These are phyloP conservation scores for Alternaria brassicicola DNA, from an alignment of 2,329 filamentous ascomycete species.

Conservation along the genomic window DNA sequence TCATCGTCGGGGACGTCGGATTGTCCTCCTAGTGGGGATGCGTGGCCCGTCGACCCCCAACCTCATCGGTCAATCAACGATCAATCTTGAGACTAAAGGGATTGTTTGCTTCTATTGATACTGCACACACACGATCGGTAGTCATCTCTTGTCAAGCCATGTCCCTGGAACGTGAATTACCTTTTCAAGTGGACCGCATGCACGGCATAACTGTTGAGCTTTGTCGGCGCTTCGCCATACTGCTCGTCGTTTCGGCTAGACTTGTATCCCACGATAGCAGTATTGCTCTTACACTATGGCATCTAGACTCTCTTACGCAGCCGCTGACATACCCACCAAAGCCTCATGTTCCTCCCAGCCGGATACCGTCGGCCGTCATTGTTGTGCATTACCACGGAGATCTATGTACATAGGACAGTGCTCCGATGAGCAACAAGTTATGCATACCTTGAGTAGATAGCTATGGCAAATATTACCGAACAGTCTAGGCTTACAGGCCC, in stretches of 20 bases:
- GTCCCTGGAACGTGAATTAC: slow-evolving; percentile 5
- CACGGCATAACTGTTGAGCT: slow-evolving; percentile 18
- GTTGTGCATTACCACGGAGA: not conserved
- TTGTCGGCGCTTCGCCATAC: slow-evolving; percentile 30
- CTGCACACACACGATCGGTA: not conserved
- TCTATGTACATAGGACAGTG: not conserved
- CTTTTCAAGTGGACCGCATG: slow-evolving; percentile 8
- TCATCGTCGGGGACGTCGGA: slow-evolving; percentile 25
- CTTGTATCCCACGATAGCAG: not conserved
- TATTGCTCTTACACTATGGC: slow-evolving; percentile 11
- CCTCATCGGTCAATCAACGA: not conserved
- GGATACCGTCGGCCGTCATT: slow-evolving; percentile 10
- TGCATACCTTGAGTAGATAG: not conserved
- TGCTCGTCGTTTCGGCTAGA: slow-evolving; percentile 24
- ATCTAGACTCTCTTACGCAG: slow-evolving; percentile 23
- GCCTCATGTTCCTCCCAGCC: slow-evolving; percentile 1
- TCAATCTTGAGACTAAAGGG: not conserved
- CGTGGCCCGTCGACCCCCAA: not conserved
- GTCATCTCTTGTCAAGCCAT: slow-evolving; percentile 7
- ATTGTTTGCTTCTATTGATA: not conserved
- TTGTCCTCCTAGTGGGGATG: slow-evolving; percentile 7
- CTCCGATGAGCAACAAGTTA: not conserved
- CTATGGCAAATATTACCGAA: not conserved
- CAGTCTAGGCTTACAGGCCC: not conserved
- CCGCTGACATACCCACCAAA: slow-evolving; percentile 20